These are phyloP conservation scores for Monosporascus sp. DNA, from an alignment of 2,329 filamentous ascomycete species.

Conservation along the genomic window DNA sequence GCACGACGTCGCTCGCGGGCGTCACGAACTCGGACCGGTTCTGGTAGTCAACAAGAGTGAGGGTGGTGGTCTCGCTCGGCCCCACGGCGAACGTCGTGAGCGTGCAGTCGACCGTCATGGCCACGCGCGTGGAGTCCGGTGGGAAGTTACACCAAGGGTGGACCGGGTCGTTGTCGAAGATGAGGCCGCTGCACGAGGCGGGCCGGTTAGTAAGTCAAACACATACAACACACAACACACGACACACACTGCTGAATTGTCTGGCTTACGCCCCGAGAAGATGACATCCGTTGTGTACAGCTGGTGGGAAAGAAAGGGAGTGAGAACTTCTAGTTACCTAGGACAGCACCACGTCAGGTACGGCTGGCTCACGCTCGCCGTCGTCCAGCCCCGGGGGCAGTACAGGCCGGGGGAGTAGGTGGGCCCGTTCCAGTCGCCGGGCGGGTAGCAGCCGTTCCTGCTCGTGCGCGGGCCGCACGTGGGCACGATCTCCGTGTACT, in stretches of 20 bases:
- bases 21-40: too few relatives aligned
- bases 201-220: too few relatives aligned
- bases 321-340: background rate
- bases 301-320: too few relatives aligned
- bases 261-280: background rate
- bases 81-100: background rate
- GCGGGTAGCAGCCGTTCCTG: background rate
- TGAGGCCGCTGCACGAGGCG: background rate
- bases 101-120: background rate
- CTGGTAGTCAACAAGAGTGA: background rate
- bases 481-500: background rate
- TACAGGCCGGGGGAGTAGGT: background rate
- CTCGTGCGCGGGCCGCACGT: background rate
- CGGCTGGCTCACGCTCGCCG: background rate
- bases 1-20: too few relatives aligned
- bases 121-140: background rate
- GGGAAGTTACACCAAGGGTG: background rate
- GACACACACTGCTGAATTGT: too few relatives aligned
- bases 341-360: background rate
- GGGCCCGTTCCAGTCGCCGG: background rate
- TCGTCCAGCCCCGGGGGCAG: background rate
- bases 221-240: too few relatives aligned
- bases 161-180: background rate
- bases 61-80: background rate
- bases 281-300: too few relatives aligned